These are phyloP conservation scores for Prunus yedoensis DNA, from an alignment of 331 rosid genomes.

Conservation along the genomic window DNA sequence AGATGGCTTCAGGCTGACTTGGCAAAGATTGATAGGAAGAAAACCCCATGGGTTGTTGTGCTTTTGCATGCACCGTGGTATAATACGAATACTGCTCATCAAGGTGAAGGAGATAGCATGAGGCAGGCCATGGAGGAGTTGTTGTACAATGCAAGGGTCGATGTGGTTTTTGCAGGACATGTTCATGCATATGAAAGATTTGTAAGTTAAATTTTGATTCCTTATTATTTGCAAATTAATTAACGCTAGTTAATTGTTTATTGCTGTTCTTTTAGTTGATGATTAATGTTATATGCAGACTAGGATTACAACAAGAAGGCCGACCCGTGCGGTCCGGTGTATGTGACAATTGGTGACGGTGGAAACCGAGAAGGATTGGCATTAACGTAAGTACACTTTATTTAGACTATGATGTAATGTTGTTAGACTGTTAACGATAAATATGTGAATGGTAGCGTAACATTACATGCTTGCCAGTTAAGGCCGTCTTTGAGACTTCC, in stretches of 20 bases:
- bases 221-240: not conserved
- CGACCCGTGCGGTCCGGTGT: constrained; percentile 62
- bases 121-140: constrained; percentile 59
- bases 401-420: not conserved
- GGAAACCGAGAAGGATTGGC: constrained; percentile 85
- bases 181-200: constrained; percentile 88
- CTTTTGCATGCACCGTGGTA: constrained; percentile 84
- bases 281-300: constrained; percentile 36
- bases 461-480: too few relatives aligned
- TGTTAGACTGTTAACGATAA: not conserved
- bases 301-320: constrained; percentile 53
- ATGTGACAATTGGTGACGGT: constrained; percentile 68
- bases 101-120: constrained; percentile 83
- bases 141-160: constrained; percentile 54
- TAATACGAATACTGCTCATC: constrained; percentile 66
- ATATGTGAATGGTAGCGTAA: too few relatives aligned
- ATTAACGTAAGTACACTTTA: constrained; percentile 34
- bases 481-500: too few relatives aligned
- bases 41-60: constrained; percentile 62
- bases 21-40: constrained; percentile 41
- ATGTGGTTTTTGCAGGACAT: constrained; percentile 70
- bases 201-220: constrained; percentile 34
- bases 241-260: not conserved
- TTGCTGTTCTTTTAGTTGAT: not conserved
- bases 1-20: constrained; percentile 55